Percentiles rank a stretch among this genome's conserved stretches.
These are phyloP conservation scores for Colletotrichum australisinense DNA, from an alignment of 2,329 filamentous ascomycete genomes.

Conservation along the genomic window DNA sequence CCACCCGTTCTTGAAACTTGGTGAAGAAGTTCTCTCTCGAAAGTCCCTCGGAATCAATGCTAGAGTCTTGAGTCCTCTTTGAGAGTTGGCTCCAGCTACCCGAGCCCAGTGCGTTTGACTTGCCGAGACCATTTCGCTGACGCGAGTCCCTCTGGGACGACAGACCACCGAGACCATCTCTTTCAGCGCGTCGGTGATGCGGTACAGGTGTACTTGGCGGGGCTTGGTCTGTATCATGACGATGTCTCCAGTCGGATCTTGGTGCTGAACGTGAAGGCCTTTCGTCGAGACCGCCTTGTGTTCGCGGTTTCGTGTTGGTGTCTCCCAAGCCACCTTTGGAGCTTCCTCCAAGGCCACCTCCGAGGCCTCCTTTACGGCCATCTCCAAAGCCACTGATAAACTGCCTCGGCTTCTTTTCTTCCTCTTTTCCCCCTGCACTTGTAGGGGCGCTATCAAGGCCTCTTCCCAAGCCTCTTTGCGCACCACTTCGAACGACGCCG, in stretches of 20 bases:
- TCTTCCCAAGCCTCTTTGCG: background rate
- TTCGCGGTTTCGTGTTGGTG: background rate
- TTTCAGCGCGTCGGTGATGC: conserved; percentile 11
- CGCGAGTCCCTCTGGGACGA: background rate
- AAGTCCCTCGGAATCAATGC: background rate
- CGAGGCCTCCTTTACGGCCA: background rate
- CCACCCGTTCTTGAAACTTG: conserved; percentile 13
- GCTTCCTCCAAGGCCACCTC: background rate
- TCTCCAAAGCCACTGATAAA: background rate
- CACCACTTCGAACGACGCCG: background rate
- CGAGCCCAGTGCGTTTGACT: background rate
- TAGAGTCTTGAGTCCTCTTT: background rate
- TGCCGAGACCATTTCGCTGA: background rate
- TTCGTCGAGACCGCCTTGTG: conserved; percentile 6
- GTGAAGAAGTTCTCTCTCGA: conserved; percentile 16
- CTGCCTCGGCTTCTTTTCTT: background rate
- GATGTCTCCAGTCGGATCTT: conserved; percentile 22
- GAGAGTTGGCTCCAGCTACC: conserved; percentile 15
- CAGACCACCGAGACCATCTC: background rate
- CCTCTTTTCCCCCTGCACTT: background rate
- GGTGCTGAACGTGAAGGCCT: background rate
- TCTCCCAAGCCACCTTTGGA: background rate
- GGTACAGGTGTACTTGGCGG: conserved; percentile 16
- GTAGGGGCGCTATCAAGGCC: background rate
- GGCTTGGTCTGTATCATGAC: conserved; percentile 1